Conservation (phyloP, 1,284 basidiomycete species). For the Cryptococcus sp. region DNA sequence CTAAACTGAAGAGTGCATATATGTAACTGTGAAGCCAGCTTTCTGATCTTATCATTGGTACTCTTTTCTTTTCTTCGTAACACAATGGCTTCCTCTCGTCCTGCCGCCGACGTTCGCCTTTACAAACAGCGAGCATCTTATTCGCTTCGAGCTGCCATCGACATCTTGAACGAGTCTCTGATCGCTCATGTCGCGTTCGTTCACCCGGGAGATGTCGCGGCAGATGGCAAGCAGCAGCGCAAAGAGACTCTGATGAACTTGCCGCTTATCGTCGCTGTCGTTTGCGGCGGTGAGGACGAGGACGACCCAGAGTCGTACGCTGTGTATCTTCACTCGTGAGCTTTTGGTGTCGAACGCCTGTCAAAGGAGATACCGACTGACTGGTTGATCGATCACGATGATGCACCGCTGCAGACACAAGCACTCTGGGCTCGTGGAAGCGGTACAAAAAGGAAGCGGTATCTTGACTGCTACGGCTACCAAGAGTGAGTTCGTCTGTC, state of each 20-base stretch:
- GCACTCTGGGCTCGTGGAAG: constrained; percentile 22
- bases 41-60: too few relatives aligned
- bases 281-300: constrained; percentile 15
- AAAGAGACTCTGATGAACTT: constrained; percentile 26
- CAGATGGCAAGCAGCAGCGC: constrained; percentile 2
- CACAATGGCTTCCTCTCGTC: neutral
- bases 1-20: too few relatives aligned
- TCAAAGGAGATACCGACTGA: neutral
- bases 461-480: constrained; percentile 20
- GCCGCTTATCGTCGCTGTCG: constrained; percentile 16
- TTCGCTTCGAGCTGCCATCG: constrained; percentile 13
- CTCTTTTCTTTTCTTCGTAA: neutral
- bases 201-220: constrained; percentile 20
- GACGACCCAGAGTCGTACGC: constrained; percentile 11
- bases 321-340: constrained; percentile 25
- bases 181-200: constrained; percentile 25
- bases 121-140: constrained; percentile 25
- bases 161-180: constrained; percentile 15
- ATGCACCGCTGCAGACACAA: constrained; percentile 19
- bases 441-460: constrained; percentile 13
- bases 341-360: neutral
- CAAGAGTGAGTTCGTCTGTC: constrained; percentile 9
- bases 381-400: too few relatives aligned
- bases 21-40: neutral
- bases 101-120: constrained; percentile 12